A percentile compares a stretch with the other conserved stretches of the same genome.
Conservation (phyloP, 2,329 filamentous ascomycete species). For the Aspergillus jensenii region DNA sequence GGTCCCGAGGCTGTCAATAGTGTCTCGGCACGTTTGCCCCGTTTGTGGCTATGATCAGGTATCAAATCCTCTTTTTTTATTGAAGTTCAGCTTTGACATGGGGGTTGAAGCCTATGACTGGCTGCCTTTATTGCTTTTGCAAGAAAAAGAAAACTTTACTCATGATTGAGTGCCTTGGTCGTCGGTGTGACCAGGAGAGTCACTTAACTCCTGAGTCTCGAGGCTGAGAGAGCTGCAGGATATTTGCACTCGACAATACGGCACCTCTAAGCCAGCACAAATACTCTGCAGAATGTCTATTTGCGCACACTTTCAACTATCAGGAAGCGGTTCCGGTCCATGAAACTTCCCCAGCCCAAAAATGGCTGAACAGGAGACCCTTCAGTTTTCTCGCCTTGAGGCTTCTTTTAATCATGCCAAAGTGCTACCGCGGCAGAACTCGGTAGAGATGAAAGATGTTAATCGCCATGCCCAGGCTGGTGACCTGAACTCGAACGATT, state of each 20-base stretch:
- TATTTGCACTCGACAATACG: not conserved
- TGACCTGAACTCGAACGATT: slow-evolving; percentile 13
- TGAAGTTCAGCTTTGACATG: not conserved
- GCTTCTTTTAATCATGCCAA: slow-evolving; percentile 13
- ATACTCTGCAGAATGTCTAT: not conserved
- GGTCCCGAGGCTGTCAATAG: not conserved
- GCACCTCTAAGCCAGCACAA: not conserved
- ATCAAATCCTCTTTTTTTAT: not conserved
- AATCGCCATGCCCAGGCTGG: slow-evolving; percentile 9
- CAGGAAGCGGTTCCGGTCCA: not conserved
- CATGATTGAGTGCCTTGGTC: too few relatives aligned
- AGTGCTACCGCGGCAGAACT: slow-evolving; percentile 13
- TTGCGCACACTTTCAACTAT: not conserved
- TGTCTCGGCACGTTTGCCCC: not conserved
- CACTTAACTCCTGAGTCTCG: too few relatives aligned
- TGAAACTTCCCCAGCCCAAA: not conserved
- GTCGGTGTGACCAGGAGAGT: too few relatives aligned
- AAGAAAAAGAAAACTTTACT: too few relatives aligned
- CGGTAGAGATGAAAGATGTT: slow-evolving; percentile 14
- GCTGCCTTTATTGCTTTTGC: not conserved
- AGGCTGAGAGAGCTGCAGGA: too few relatives aligned
- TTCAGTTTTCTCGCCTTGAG: slow-evolving; percentile 13
- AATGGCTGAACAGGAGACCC: not conserved
- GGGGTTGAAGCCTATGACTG: not conserved
- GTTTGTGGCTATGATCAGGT: not conserved